Conservation (phyloP, 371 early-diverging fungal genomes). For the Pancytospora epiphaga region DNA sequence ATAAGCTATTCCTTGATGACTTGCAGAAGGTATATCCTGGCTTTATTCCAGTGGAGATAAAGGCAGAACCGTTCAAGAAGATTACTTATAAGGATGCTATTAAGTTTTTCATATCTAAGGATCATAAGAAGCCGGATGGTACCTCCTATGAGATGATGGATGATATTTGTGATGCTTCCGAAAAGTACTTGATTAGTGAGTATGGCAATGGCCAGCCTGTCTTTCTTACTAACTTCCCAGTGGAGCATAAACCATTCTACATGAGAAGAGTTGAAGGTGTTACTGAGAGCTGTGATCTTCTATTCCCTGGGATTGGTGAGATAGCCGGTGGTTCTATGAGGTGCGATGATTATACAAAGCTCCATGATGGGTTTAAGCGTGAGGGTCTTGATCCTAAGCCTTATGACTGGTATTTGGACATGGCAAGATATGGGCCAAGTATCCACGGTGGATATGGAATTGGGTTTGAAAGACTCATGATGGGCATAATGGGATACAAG, state of each 20-base stretch:
- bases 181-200: constrained; percentile 87
- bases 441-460: constrained; percentile 98
- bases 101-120: constrained; percentile 69
- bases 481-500: constrained; percentile 79
- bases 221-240: constrained; percentile 87
- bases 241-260: constrained; percentile 96
- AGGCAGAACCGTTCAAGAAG: constrained; percentile 71
- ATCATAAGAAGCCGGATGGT: constrained; percentile 77
- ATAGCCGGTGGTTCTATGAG: constrained; percentile 99
- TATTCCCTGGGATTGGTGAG: constrained; percentile 97
- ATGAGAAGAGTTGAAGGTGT: constrained; percentile 80
- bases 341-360: constrained; percentile 73
- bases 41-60: constrained; percentile 69
- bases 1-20: constrained; percentile 68
- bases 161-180: constrained; percentile 97
- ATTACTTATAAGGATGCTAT: constrained; percentile 93
- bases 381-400: constrained; percentile 87
- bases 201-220: constrained; percentile 78
- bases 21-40: constrained; percentile 78
- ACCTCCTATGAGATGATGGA: constrained; percentile 81
- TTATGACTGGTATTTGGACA: constrained; percentile 97
- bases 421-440: constrained; percentile 89
- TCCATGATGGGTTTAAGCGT: constrained; percentile 80
- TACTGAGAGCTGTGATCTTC: constrained; percentile 91
- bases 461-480: constrained; percentile 93